Percentiles rank a stretch among this genome's conserved stretches.
Conservation (phyloP, 768 basidiomycete species). For the Lactarius psammicola region DNA sequence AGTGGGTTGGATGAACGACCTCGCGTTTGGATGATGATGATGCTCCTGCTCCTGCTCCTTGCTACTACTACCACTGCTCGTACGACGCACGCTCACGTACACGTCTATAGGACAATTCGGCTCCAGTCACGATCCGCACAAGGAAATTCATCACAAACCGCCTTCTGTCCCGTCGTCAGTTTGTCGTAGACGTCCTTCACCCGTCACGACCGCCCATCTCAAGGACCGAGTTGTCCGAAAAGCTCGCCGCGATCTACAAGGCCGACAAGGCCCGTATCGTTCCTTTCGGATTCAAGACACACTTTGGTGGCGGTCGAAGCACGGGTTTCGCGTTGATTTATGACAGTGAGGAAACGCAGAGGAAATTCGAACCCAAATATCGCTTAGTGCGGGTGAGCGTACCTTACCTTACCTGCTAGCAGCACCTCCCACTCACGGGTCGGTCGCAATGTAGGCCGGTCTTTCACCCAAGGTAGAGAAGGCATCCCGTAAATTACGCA, state of each 20-base stretch:
- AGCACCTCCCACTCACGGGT: not conserved
- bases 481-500: slow-evolving; percentile 94
- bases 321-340: slow-evolving; percentile 98
- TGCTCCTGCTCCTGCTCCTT: slow-evolving; percentile 7
- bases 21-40: slow-evolving; percentile 35
- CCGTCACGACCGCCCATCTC: slow-evolving; percentile 94
- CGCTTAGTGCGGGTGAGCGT: slow-evolving; percentile 86
- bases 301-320: slow-evolving; percentile 97
- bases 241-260: slow-evolving; percentile 92
- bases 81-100: slow-evolving; percentile 26
- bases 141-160: slow-evolving; percentile 99
- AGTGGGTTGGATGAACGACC: slow-evolving; percentile 37
- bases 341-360: slow-evolving; percentile 92
- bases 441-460: slow-evolving; percentile 50
- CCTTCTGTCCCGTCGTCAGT: slow-evolving; percentile 92
- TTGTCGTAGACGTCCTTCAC: slow-evolving; percentile 92
- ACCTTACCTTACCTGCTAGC: not conserved
- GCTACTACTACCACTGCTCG: slow-evolving; percentile 2
- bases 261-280: slow-evolving; percentile 87
- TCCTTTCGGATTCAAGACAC: slow-evolving; percentile 90
- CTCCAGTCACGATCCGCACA: slow-evolving; percentile 93
- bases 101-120: slow-evolving; percentile 62
- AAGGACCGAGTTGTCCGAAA: slow-evolving; percentile 86
- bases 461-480: slow-evolving; percentile 77
- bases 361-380: slow-evolving; percentile 96